These are phyloP conservation scores for Halteria grandinella DNA, from an alignment of 73 alveolate genomes.

Conservation along the genomic window DNA sequence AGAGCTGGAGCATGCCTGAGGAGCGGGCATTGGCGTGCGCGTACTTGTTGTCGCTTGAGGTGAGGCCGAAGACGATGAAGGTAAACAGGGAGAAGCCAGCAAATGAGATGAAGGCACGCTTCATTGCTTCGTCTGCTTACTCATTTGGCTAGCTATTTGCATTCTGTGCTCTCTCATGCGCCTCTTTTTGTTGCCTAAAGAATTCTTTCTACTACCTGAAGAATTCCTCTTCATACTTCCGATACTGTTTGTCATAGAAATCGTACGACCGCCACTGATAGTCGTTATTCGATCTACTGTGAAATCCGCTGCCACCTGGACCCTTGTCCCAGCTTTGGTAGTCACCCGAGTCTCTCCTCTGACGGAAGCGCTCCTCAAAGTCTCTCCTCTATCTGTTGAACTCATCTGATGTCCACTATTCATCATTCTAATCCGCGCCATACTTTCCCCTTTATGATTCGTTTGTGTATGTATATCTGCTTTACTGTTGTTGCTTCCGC, in stretches of 20 bases:
- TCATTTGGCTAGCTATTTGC: no score
- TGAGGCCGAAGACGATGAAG: no score
- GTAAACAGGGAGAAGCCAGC: no score
- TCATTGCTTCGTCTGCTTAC: no score
- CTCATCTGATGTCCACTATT: not conserved
- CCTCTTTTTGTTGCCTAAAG: no score
- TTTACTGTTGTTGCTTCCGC: not conserved
- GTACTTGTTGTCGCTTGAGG: no score
- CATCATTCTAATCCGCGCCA: not conserved
- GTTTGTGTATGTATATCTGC: not conserved
- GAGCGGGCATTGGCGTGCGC: no score
- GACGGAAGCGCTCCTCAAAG: slow-evolving; percentile 4
- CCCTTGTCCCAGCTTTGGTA: not conserved
- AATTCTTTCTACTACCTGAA: not conserved
- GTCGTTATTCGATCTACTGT: not conserved
- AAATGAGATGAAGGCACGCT: no score
- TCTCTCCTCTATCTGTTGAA: slow-evolving; percentile 6
- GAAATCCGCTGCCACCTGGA: not conserved
- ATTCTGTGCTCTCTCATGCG: no score
- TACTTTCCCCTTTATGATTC: slow-evolving; percentile 4
- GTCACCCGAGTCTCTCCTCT: not conserved
- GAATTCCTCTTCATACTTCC: slow-evolving; percentile 24
- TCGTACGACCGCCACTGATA: slow-evolving; percentile 19
- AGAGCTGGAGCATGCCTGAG: no score
- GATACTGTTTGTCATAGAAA: slow-evolving; percentile 18